Conservation (phyloP, 1,139 yeast genomes). For the Hemisphaericaspora xylofermentans region DNA sequence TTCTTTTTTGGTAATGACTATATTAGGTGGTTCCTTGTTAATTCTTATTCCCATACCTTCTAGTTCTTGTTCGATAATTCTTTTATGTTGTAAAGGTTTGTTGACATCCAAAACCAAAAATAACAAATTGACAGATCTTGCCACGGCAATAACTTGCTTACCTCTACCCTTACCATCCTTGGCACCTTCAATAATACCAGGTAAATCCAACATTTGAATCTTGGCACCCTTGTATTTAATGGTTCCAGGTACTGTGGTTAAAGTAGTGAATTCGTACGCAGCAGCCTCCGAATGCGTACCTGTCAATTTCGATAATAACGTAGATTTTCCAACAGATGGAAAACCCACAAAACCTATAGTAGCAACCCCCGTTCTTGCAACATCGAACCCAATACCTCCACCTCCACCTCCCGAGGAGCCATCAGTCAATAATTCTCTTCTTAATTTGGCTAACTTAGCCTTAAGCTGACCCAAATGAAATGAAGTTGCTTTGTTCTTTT, state of each 20-base stretch:
- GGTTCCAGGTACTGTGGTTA: conserved; percentile 96
- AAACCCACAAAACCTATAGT: conserved; percentile 97
- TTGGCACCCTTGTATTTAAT: conserved; percentile 96
- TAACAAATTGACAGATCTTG: conserved; percentile 89
- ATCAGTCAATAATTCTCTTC: conserved; percentile 86
- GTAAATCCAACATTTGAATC: conserved; percentile 95
- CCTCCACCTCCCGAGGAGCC: conserved; percentile 83
- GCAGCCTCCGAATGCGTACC: conserved; percentile 98
- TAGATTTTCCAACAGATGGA: conserved; percentile 97
- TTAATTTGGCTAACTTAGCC: conserved; percentile 91
- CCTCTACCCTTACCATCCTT: conserved; percentile 99
- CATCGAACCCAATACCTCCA: conserved; percentile 91
- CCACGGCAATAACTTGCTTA: conserved; percentile 97
- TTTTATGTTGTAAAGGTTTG: conserved; percentile 92
- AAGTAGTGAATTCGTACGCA: conserved; percentile 94
- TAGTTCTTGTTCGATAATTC: conserved; percentile 87
- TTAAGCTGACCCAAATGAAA: conserved; percentile 96
- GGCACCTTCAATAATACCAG: conserved; percentile 99
- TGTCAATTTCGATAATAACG: conserved; percentile 80
- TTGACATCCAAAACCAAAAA: conserved; percentile 94
- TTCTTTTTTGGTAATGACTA: conserved; percentile 86
- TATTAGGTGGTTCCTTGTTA: conserved; percentile 90
- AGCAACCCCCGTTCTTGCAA: conserved; percentile 96
- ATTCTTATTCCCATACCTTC: conserved; percentile 97
- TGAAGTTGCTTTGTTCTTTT: conserved; percentile 92